Conservation (phyloP, 163 green algal species). For the Chloroidium sp. region DNA sequence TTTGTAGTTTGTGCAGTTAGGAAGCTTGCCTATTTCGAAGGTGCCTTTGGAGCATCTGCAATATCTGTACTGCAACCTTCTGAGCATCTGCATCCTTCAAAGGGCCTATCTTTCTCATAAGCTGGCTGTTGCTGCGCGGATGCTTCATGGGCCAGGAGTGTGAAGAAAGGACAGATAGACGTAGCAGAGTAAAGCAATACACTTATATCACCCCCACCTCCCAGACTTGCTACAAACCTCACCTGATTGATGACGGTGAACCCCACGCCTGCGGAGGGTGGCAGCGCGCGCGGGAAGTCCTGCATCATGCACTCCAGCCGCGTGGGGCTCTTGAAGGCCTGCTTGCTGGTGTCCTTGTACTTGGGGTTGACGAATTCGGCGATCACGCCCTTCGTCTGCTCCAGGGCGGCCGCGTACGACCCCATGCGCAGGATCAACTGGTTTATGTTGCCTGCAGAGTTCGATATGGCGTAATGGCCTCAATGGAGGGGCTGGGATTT, state of each 20-base stretch:
- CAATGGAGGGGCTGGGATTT: neutral
- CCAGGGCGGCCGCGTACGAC: slow-evolving; percentile 70
- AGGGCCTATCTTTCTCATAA: too few relatives aligned
- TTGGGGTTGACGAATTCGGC: slow-evolving; percentile 99
- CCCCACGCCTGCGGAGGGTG: slow-evolving; percentile 58
- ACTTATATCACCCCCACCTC: neutral
- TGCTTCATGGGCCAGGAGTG: too few relatives aligned
- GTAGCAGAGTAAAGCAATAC: slow-evolving; percentile 6
- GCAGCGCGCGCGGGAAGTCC: slow-evolving; percentile 78
- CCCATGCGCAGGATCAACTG: slow-evolving; percentile 83
- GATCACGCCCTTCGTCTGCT: slow-evolving; percentile 73
- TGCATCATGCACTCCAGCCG: slow-evolving; percentile 99
- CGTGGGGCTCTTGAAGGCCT: slow-evolving; percentile 86
- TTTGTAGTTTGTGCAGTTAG: too few relatives aligned
- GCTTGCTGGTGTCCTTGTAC: slow-evolving; percentile 80
- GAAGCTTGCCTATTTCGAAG: too few relatives aligned
- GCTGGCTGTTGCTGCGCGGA: too few relatives aligned
- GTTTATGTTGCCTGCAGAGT: slow-evolving; percentile 94
- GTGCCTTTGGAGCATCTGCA: too few relatives aligned
- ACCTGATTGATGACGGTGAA: slow-evolving; percentile 92
- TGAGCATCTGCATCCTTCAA: too few relatives aligned
- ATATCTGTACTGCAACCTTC: too few relatives aligned
- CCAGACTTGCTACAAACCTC: neutral
- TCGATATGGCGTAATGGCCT: neutral
- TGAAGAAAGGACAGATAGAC: too few relatives aligned